A percentile compares a stretch with the other conserved stretches of the same genome.
Evolutionary conservation across 2,329 filamentous ascomycete species (phyloP).

Genomic region (Curvularia sp.): DNA sequence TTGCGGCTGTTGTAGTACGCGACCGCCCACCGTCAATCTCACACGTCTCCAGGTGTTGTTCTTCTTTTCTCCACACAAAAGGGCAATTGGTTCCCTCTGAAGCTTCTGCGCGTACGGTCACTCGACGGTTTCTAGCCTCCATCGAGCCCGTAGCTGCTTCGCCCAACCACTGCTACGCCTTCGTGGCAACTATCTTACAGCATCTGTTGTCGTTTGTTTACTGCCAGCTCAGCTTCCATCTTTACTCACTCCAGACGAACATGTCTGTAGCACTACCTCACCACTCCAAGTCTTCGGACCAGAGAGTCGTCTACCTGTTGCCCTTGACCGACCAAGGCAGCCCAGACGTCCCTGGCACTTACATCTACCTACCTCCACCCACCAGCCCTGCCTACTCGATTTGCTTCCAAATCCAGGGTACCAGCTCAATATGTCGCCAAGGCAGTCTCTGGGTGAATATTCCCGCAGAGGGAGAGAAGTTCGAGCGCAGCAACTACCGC

Average conservation of each 20-base stretch:
- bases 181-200: conserved; percentile 7
- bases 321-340: conserved; percentile 92
- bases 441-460: conserved; percentile 98
- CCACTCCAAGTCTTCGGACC: conserved; percentile 21
- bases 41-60: conserved; percentile 27
- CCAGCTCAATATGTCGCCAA: conserved; percentile 92
- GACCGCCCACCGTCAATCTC: conserved; percentile 33
- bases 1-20: conserved; percentile 32
- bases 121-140: conserved; percentile 17
- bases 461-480: conserved; percentile 75
- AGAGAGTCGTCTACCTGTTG: conserved; percentile 74
- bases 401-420: conserved; percentile 90
- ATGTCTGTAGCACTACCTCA: conserved; percentile 34
- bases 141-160: conserved; percentile 9
- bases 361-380: conserved; percentile 87
- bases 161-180: conserved; percentile 20
- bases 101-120: conserved; percentile 22
- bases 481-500: conserved; percentile 79
- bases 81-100: conserved; percentile 28
- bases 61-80: conserved; percentile 20
- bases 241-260: conserved; percentile 16
- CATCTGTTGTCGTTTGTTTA: conserved; percentile 30
- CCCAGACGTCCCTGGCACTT: conserved; percentile 85
- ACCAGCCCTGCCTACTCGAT: conserved; percentile 75
- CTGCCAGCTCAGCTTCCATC: conserved; percentile 16